These are phyloP conservation scores for Kodamaea kaohsiungensis DNA, from an alignment of 805 yeast species.

Conservation along the genomic window DNA sequence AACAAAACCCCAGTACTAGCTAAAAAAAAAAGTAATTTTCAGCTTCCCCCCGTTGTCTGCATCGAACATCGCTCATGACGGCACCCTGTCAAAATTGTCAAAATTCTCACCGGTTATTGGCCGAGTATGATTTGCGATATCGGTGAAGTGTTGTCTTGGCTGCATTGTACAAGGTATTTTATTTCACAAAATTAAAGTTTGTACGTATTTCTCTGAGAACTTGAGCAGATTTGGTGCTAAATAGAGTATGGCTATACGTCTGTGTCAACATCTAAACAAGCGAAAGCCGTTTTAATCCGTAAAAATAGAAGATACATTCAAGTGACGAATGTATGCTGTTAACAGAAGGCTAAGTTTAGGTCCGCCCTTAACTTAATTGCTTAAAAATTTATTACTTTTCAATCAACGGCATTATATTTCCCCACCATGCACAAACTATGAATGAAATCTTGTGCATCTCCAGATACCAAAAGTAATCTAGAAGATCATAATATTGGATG, in stretches of 20 bases:
- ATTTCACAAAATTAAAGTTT: not conserved
- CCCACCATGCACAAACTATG: not conserved
- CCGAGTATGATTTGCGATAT: not conserved
- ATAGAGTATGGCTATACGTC: not conserved
- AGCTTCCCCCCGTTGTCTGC: not conserved
- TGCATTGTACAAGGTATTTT: not conserved
- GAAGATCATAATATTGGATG: too few relatives aligned
- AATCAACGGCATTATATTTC: too few relatives aligned
- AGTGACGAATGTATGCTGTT: too few relatives aligned
- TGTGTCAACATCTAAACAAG: not conserved
- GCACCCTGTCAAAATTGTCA: not conserved
- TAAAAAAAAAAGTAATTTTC: not conserved
- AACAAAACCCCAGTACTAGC: not conserved
- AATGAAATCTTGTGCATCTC: not conserved
- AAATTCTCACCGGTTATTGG: not conserved
- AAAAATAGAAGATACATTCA: not conserved
- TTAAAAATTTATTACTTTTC: too few relatives aligned
- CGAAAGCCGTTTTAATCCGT: not conserved
- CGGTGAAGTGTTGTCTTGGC: not conserved
- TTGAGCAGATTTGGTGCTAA: too few relatives aligned
- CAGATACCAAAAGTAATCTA: not conserved
- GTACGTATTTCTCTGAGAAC: not conserved
- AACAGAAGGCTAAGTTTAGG: too few relatives aligned
- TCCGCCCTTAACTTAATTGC: too few relatives aligned
- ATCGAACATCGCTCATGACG: not conserved